Base-by-base conservation (phyloP, 1,284 basidiomycete species). In the Ceraceosorus guamensis region DNA sequence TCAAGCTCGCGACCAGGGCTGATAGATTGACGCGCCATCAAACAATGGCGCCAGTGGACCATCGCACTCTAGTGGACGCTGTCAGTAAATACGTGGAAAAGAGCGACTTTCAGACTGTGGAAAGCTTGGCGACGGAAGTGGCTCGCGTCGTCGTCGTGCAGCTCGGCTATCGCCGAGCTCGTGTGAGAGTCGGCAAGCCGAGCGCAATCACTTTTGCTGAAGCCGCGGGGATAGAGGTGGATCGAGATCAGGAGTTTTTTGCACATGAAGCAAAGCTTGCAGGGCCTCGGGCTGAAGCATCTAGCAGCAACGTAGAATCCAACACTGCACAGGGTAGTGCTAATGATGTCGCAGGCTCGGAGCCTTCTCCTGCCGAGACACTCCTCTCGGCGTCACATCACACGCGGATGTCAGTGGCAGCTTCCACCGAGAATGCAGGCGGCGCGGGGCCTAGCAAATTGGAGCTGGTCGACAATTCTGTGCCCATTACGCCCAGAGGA, bases 401-500 rank as follows among this genome's bases (percentile, higher is more conserved):
- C 7, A 34, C 48, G 31, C 45, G 14, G 16, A 46, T 46, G 16
- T 11, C 39, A 16, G 39, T 41, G 11, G 39, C 39, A 11, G 39
- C 39, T 11, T 16, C 39, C 39, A 16, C 39, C 1, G 2, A 11
- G 11, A 16, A 41, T 1, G 3, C 16, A 11, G 39, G 39, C 16
- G 39, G 11, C 16, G 39, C 39, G 3, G 39, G 11, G 11, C 16
- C 16, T n/a, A 30, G 7, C 16, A n/a, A n/a, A 2, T 67, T 52
- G 62, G 71, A 77, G 54, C 50, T 77, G 1, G 85, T 81, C 4
- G 85, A 85, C 5, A 81, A 97, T 46, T 89, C 89, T 0, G 78
- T 97, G 2, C 93, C 92, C 0, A 88, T 89, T 1, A 97, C 97
- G 71, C 80, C 96, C 0, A 91, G 91, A 24, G 24, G 24, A 3